These are phyloP conservation scores for Geotrichum klebahnii DNA, from an alignment of 1,139 yeast species.

Conservation along the genomic window DNA sequence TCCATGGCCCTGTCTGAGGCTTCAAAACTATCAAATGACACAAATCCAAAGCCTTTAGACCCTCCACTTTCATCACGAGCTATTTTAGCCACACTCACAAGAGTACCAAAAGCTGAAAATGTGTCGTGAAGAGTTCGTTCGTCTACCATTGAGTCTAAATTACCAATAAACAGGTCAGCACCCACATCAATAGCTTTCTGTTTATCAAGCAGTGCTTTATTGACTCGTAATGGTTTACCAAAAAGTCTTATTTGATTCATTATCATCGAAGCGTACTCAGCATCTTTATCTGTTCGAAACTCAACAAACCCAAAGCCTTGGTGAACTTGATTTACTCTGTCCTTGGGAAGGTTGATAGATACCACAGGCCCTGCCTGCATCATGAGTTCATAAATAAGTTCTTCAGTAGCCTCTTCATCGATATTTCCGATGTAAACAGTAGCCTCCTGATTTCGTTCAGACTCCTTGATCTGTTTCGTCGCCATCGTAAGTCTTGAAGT, in stretches of 20 bases:
- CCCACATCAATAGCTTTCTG: constrained; percentile 51
- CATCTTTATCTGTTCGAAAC: constrained; percentile 56
- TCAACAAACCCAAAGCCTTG: constrained; percentile 91
- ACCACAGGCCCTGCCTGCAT: constrained; percentile 80
- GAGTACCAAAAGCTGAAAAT: constrained; percentile 65
- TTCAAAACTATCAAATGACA: constrained; percentile 58
- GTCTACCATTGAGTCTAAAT: constrained; percentile 67
- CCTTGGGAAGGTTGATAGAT: constrained; percentile 72
- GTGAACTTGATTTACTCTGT: constrained; percentile 62
- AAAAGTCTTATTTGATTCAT: constrained; percentile 60
- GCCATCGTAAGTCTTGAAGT: constrained; percentile 10
- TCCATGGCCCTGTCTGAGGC: constrained; percentile 70
- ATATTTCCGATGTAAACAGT: constrained; percentile 82
- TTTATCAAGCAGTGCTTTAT: constrained; percentile 45
- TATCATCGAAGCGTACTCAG: constrained; percentile 63
- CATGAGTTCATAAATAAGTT: constrained; percentile 68
- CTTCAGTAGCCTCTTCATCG: constrained; percentile 67
- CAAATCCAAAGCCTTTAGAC: constrained; percentile 63
- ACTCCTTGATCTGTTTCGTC: constrained; percentile 21
- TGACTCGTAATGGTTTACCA: constrained; percentile 61
- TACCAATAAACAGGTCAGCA: constrained; percentile 71
- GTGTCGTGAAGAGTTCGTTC: constrained; percentile 55
- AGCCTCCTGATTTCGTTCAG: constrained; percentile 53
- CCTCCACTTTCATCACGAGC: constrained; percentile 51
- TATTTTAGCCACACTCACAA: constrained; percentile 52